phyloP scores from a whole-genome alignment of 345 rosid species.

The Physaria fendleri region DNA sequence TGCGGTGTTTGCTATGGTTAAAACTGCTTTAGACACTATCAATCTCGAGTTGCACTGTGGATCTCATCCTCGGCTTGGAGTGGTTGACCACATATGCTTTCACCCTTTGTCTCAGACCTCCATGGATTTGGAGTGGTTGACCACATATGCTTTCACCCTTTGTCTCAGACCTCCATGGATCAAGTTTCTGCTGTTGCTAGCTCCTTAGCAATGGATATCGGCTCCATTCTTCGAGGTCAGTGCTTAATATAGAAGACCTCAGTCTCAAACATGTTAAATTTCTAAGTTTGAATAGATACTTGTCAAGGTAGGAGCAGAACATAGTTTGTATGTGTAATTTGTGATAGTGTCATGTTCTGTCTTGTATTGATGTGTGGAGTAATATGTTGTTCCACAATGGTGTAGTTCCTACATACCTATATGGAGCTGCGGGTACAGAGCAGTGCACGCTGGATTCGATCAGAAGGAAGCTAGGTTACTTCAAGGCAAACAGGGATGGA shows the following conservation, averaged over 20 bases:
- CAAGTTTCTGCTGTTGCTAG: conserved; percentile 61
- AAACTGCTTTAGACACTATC: conserved; percentile 61
- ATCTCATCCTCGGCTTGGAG: conserved; percentile 88
- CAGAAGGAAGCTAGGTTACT: conserved; percentile 81
- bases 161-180: conserved; percentile 49
- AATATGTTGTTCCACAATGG: neutral
- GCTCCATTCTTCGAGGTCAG: conserved; percentile 65
- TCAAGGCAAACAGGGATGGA: conserved; percentile 64
- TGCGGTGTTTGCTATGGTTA: conserved; percentile 70
- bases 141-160: conserved; percentile 85
- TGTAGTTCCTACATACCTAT: conserved; percentile 77
- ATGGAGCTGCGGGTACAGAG: conserved; percentile 65
- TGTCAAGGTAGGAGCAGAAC: neutral
- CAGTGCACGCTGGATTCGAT: conserved; percentile 68
- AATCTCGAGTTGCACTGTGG: conserved; percentile 62
- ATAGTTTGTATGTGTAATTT: neutral
- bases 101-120: conserved; percentile 61
- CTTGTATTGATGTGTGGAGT: neutral
- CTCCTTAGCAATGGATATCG: conserved; percentile 61
- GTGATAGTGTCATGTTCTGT: neutral
- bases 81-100: conserved; percentile 89
- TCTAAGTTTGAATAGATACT: neutral
- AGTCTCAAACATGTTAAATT: neutral
- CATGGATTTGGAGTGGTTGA: conserved; percentile 95
- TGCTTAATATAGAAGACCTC: neutral